Evolutionary conservation across 768 basidiomycete genomes (phyloP).

Genomic region (Trichaptum fuscoviolaceum): DNA sequence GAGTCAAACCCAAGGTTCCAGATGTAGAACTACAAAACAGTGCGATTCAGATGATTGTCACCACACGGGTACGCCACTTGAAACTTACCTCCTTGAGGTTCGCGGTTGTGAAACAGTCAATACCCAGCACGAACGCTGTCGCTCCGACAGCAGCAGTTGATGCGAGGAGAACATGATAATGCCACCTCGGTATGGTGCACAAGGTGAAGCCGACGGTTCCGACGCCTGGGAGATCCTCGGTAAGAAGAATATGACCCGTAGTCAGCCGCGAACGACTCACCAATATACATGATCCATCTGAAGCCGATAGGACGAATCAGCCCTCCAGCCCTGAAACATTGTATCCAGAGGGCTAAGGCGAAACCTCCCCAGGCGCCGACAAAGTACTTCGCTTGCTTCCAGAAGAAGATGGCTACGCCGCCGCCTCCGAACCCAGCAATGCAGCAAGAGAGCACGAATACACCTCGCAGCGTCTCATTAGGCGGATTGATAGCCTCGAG

Average conservation of each 20-base stretch:
- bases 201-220: constrained; percentile 75
- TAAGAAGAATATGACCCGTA: constrained; percentile 15
- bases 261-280: constrained; percentile 33
- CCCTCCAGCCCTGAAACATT: constrained; percentile 79
- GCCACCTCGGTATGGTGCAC: constrained; percentile 80
- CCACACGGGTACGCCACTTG: constrained; percentile 2
- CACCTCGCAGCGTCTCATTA: constrained; percentile 69
- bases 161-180: constrained; percentile 81
- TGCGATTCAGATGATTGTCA: constrained; percentile 14
- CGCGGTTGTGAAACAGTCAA: constrained; percentile 90
- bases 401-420: constrained; percentile 86
- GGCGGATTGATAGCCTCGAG: constrained; percentile 81
- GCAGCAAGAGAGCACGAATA: constrained; percentile 80
- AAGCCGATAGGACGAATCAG: constrained; percentile 71
- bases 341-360: constrained; percentile 80
- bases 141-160: constrained; percentile 90
- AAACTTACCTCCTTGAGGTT: constrained; percentile 82
- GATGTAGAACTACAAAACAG: constrained; percentile 70
- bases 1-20: constrained; percentile 87
- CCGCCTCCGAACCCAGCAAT: constrained; percentile 84
- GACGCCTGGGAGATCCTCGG: constrained; percentile 40
- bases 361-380: constrained; percentile 72
- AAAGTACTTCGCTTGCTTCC: constrained; percentile 82
- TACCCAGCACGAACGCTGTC: constrained; percentile 84
- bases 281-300: constrained; percentile 88